Evolutionary conservation across 2,329 filamentous ascomycete species (phyloP), one percentile per base, ranked within the genome.

Genomic region (Calonectria naviculata): DNA sequence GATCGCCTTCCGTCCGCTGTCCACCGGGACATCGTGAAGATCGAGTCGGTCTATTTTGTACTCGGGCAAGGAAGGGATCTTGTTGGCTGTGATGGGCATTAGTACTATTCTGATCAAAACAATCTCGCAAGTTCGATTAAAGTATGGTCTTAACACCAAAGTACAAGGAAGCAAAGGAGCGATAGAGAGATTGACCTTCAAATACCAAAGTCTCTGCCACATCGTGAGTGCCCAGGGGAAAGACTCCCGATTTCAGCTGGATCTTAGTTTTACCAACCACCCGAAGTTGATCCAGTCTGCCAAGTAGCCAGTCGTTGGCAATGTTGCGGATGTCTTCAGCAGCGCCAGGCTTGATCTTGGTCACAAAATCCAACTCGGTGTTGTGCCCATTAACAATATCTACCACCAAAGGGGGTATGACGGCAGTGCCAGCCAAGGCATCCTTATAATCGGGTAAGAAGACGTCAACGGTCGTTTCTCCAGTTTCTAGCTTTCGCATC

Each of bases 231-330:
- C 96, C 95, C 26, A 98, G 87, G 52, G 90, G 90, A 71, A 98
- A 85, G 61, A 97, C 83, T 28, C 97, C 96, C 56, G 95, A 94
- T 81, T 92, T 95, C 67, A 98, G 84, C 36, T 88, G 88, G 42
- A 98, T 86, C 44, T 92, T 86, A 29, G 94, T 92, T 78, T 92
- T 93, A 49, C 93, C 96, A 66, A 92, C 88, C 17, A 98, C 85
- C 71, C 89, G 90, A 68, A 99, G 84, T 68, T 89, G 87, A 13
- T 91, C 89, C 69, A 98, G 85, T 65, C 91, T 92, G 44, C 95
- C 95, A 65, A 94, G 91, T 71, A 99, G 85, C 92, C 95, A 98
- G 81, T 98, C 93, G 81, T 97, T 95, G 56, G 94, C 95, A 73
- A 98, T 89, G 70, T 89, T 89, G 71, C 94, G 92, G 76, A 98